phyloP scores from a whole-genome alignment of 768 basidiomycete genomes.

The Russula dissimulans region DNA sequence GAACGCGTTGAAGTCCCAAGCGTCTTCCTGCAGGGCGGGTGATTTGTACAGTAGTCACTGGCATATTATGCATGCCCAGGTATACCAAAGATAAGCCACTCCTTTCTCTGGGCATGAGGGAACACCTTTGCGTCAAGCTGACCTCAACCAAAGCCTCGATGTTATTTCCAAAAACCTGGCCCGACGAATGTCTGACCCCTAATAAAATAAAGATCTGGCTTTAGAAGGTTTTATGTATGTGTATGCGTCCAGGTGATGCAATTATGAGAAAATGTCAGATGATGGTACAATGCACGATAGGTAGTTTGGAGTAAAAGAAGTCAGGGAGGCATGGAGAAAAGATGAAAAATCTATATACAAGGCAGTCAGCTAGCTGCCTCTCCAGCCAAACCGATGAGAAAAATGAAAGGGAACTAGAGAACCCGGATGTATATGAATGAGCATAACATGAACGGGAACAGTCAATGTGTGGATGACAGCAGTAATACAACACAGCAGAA shows the following conservation, averaged over 20 bases:
- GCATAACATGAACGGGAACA: neutral
- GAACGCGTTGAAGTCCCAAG: too few relatives aligned
- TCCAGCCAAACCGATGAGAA: neutral
- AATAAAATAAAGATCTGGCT: too few relatives aligned
- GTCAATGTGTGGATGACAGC: neutral
- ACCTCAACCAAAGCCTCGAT: too few relatives aligned
- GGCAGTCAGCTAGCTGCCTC: neutral
- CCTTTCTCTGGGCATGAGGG: too few relatives aligned
- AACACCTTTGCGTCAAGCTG: too few relatives aligned
- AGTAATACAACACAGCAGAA: neutral
- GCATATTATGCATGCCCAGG: too few relatives aligned
- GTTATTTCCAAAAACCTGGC: too few relatives aligned
- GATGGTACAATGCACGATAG: constrained; percentile 1
- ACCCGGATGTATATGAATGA: neutral
- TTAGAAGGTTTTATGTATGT: neutral
- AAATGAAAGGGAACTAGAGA: neutral
- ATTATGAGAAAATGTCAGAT: neutral
- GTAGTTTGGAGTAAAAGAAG: neutral
- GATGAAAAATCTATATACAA: neutral
- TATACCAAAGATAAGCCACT: too few relatives aligned
- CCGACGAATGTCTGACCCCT: too few relatives aligned
- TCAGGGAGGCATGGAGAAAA: neutral
- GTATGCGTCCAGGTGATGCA: neutral
- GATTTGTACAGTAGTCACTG: too few relatives aligned
- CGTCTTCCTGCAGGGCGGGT: too few relatives aligned